Evolutionary conservation across 371 early-diverging fungal genomes (phyloP), one percentile per base, ranked within the genome.

Genomic region (Apophysomyces sp.): DNA sequence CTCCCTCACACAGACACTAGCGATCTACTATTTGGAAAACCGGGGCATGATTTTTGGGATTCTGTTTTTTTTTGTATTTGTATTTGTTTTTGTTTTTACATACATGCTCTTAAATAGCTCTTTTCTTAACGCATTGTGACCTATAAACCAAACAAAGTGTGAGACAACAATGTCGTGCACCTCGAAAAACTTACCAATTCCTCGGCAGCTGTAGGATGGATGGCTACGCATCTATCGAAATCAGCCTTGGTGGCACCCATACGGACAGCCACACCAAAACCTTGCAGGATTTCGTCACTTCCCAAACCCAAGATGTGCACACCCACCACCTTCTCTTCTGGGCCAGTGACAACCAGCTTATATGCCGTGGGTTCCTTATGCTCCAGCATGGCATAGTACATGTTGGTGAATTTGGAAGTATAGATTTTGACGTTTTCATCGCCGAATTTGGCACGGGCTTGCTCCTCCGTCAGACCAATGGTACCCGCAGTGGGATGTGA

Each of bases 171-270:
- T 26, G 6, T 11, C 36, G 8, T 27, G 18, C 6, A 13, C 24
- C 7, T 44, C 6, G 6, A 41, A n/a, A 52, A 34, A 15, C 63
- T 67, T 51, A 91, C 91, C 69, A 92, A 66, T 74, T 92, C 99
- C 71, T 99, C 99, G 9, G 94, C 89, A 59, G 95, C 93, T 13
- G 98, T 97, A 29, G 99, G 99, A 77, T 99, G 99, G 57, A 98
- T 95, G 28, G 98, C 98, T 21, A 99, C 96, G 37, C 92, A 92
- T 73, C 71, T 86, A 73, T 97, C 96, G 69, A 99, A 92, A 70
- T 98, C 97, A 18, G 83, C 86, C 80, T 97, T 97, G 53, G 96
- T 95, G 11, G 98, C 96, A n/a, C 96, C 95, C 91, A 92, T 93
- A 73, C 89, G 87, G 44, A 91, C 73, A 29, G 90, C 91, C 18